Conservation (phyloP, 208 protist genomes). For the Leptomonas seymouri region DNA sequence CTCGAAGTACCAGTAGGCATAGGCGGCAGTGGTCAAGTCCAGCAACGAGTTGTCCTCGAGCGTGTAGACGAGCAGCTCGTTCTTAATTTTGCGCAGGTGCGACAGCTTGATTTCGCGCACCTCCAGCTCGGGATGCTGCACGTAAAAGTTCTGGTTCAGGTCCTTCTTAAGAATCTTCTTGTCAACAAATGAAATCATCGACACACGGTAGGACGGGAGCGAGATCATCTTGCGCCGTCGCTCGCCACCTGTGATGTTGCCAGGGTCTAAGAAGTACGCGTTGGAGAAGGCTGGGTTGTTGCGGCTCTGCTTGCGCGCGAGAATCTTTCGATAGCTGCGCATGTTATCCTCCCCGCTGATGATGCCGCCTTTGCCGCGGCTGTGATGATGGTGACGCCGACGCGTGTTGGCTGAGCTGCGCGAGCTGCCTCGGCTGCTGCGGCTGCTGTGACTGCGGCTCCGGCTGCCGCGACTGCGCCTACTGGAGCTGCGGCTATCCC, state of each 20-base stretch:
- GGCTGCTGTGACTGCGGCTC: conserved; percentile 16
- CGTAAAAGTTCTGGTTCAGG: conserved; percentile 86
- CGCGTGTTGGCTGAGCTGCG: conserved; percentile 22
- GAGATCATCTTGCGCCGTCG: conserved; percentile 81
- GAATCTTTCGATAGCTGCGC: conserved; percentile 72
- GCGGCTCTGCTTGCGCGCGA: conserved; percentile 49
- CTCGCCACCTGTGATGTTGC: conserved; percentile 86
- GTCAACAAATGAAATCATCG: conserved; percentile 85
- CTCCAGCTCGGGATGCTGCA: conserved; percentile 85
- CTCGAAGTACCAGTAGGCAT: conserved; percentile 92
- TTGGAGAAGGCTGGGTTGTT: conserved; percentile 73
- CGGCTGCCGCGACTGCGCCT: conserved; percentile 15
- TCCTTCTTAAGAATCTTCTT: conserved; percentile 89
- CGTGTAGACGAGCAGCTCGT: conserved; percentile 73
- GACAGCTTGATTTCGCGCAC: conserved; percentile 85
- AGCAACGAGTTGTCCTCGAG: conserved; percentile 70
- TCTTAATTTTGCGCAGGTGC: conserved; percentile 73
- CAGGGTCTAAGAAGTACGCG: conserved; percentile 81
- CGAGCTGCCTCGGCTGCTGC: conserved; percentile 26
- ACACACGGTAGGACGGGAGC: conserved; percentile 74
- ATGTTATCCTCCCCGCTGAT: conserved; percentile 48
- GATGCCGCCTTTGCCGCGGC: conserved; percentile 32
- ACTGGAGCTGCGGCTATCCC: conserved; percentile 17
- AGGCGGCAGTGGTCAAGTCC: conserved; percentile 70
- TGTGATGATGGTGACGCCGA: conserved; percentile 28